Evolutionary conservation across 805 yeast genomes (phyloP).

Genomic region (Saturnispora saitoi): DNA sequence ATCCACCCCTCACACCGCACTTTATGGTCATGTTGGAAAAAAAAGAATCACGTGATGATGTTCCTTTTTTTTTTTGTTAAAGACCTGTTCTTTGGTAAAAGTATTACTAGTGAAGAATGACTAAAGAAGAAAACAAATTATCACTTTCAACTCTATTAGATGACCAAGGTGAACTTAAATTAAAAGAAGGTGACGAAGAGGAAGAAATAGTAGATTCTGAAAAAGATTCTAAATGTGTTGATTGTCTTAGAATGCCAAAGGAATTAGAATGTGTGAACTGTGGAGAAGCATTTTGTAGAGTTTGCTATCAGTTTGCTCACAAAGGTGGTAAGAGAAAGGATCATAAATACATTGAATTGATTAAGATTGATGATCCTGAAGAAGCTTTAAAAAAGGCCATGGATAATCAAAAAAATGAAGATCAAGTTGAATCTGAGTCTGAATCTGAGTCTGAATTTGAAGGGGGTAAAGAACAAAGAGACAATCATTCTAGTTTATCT

Average conservation of each 20-base stretch:
- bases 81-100: neutral
- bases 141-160: constrained; percentile 24
- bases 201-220: constrained; percentile 13
- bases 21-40: neutral
- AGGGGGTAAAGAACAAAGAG: constrained; percentile 11
- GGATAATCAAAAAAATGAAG: constrained; percentile 15
- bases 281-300: constrained; percentile 59
- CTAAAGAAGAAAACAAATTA: constrained; percentile 17
- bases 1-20: constrained; percentile 1
- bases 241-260: constrained; percentile 65
- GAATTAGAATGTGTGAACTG: constrained; percentile 56
- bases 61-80: too few relatives aligned
- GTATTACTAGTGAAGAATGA: neutral
- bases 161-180: constrained; percentile 14
- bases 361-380: constrained; percentile 9
- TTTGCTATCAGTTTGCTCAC: constrained; percentile 61
- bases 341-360: constrained; percentile 30
- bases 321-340: constrained; percentile 53
- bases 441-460: constrained; percentile 14
- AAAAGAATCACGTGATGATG: neutral
- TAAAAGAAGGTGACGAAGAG: neutral
- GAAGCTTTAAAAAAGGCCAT: constrained; percentile 15
- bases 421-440: constrained; percentile 10
- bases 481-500: constrained; percentile 9
- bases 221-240: constrained; percentile 40